Evolutionary conservation across 352 stramenopile species (phyloP).

Genomic region (Phytophthora ohioensis): DNA sequence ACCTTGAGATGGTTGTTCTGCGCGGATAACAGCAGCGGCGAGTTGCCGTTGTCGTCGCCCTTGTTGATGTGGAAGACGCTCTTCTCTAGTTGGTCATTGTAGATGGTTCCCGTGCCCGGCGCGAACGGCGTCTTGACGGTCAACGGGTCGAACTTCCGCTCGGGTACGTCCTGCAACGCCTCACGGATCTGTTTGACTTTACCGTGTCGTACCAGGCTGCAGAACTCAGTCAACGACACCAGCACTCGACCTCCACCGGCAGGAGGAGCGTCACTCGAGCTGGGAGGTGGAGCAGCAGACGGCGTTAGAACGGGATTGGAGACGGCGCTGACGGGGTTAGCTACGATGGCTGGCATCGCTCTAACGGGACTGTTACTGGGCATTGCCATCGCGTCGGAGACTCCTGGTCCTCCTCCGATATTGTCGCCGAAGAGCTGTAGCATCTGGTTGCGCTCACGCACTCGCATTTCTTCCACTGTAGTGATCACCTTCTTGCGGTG

Average conservation of each 20-base stretch:
- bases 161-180: conserved; percentile 80
- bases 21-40: conserved; percentile 83
- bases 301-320: conserved; percentile 6
- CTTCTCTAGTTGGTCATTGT: conserved; percentile 91
- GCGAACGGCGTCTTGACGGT: conserved; percentile 78
- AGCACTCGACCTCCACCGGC: conserved; percentile 38
- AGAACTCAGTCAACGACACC: conserved; percentile 80
- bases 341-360: background rate
- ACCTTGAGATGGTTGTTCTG: conserved; percentile 93
- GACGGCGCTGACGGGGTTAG: background rate
- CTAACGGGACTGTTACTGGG: conserved; percentile 17
- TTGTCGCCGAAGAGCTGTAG: conserved; percentile 49
- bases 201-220: conserved; percentile 85
- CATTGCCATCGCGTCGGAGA: conserved; percentile 11
- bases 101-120: conserved; percentile 90
- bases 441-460: conserved; percentile 59
- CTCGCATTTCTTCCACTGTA: conserved; percentile 76
- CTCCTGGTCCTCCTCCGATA: background rate
- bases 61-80: conserved; percentile 91
- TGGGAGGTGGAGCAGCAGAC: conserved; percentile 3
- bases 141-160: conserved; percentile 88
- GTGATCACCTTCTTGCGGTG: conserved; percentile 98
- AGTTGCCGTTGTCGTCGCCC: conserved; percentile 92
- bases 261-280: conserved; percentile 17
- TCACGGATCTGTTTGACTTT: conserved; percentile 92